These are phyloP conservation scores for Teratosphaeria destructans DNA, from an alignment of 2,329 filamentous ascomycete species.

Conservation along the genomic window DNA sequence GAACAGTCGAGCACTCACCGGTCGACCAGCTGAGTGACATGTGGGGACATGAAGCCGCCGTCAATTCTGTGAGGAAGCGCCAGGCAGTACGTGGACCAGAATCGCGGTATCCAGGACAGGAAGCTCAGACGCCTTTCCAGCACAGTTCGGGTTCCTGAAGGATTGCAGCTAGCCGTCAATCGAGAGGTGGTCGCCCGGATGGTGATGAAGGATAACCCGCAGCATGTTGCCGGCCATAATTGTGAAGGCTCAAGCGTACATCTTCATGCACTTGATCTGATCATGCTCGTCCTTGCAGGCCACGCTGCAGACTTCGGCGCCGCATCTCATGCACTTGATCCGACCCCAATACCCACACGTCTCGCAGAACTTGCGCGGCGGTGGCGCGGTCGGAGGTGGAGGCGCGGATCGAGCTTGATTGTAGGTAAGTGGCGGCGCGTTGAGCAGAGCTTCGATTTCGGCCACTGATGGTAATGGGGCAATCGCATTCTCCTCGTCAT, in stretches of 20 bases:
- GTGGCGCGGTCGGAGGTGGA: conserved; percentile 35
- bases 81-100: background rate
- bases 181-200: background rate
- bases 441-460: conserved; percentile 54
- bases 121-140: background rate
- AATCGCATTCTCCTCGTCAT: conserved; percentile 29
- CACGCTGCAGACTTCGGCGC: conserved; percentile 65
- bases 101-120: background rate
- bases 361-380: conserved; percentile 57
- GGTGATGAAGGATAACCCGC: background rate
- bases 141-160: background rate
- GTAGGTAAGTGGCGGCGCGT: conserved; percentile 57
- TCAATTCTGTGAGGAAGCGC: background rate
- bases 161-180: background rate
- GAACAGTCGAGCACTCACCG: background rate
- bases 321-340: conserved; percentile 67
- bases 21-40: background rate
- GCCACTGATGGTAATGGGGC: conserved; percentile 19
- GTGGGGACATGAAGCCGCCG: background rate
- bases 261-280: conserved; percentile 57
- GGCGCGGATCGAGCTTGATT: conserved; percentile 46
- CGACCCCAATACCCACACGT: conserved; percentile 76
- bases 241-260: conserved; percentile 21
- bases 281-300: conserved; percentile 63
- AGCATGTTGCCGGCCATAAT: background rate